Evolutionary conservation across 768 basidiomycete species (phyloP).

Genomic region (Astraeus odoratus): DNA sequence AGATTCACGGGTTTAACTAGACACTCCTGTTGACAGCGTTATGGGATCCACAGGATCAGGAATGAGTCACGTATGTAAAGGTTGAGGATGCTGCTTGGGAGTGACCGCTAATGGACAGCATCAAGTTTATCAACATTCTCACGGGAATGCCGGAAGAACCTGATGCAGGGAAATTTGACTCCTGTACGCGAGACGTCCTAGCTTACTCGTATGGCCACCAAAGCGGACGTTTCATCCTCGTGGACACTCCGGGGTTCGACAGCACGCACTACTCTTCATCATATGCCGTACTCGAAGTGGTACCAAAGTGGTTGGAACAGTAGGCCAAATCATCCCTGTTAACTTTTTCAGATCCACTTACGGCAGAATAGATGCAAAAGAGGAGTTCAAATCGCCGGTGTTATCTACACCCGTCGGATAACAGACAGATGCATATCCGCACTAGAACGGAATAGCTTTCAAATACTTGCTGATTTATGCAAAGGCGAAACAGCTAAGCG

Average conservation of each 20-base stretch:
- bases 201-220: background rate
- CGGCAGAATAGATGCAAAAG: background rate
- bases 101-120: background rate
- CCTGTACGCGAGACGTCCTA: background rate
- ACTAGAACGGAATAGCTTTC: background rate
- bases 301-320: background rate
- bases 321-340: background rate
- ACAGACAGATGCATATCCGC: background rate
- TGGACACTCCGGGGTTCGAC: background rate
- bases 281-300: no score
- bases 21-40: background rate
- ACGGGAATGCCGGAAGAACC: background rate
- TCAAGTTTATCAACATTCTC: background rate
- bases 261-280: background rate
- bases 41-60: background rate
- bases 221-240: background rate
- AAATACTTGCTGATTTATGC: background rate
- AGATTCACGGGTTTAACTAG: background rate
- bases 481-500: background rate
- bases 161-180: background rate
- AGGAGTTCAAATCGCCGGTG: background rate
- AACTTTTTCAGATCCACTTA: background rate
- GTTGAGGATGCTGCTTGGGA: background rate
- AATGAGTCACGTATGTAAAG: background rate
- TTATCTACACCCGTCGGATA: background rate